phyloP scores from a whole-genome alignment of 257 asterid genomes.

The Rauvolfia tetraphylla region DNA sequence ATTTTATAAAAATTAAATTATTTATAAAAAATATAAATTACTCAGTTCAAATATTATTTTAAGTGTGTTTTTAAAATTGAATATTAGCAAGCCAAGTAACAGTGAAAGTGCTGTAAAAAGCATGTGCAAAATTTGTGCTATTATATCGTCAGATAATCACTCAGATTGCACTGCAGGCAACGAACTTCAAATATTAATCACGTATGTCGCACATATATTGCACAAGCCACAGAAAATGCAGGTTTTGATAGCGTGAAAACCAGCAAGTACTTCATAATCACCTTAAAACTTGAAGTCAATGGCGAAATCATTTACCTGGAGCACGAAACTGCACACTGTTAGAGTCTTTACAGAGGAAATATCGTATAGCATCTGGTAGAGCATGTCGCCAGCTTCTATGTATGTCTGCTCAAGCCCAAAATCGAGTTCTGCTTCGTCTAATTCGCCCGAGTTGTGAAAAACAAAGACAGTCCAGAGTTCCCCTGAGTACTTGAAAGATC shows the following conservation, averaged over 20 bases:
- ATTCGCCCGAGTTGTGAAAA: background rate
- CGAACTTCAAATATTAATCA: too few relatives aligned
- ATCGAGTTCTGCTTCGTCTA: constrained; percentile 27
- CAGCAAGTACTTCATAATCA: too few relatives aligned
- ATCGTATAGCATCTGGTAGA: background rate
- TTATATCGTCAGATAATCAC: background rate
- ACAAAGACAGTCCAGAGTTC: background rate
- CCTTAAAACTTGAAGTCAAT: background rate
- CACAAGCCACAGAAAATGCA: too few relatives aligned
- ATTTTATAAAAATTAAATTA: too few relatives aligned
- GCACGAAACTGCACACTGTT: constrained; percentile 30
- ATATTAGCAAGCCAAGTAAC: background rate
- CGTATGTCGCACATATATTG: too few relatives aligned
- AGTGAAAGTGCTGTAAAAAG: background rate
- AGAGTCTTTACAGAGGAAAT: constrained; percentile 15
- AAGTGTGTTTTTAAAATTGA: too few relatives aligned
- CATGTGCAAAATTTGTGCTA: background rate
- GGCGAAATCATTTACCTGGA: constrained; percentile 21
- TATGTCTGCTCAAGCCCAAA: constrained; percentile 12
- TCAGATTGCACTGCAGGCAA: too few relatives aligned
- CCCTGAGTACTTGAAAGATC: constrained; percentile 28
- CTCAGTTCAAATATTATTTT: too few relatives aligned
- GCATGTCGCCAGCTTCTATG: constrained; percentile 8
- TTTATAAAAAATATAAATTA: too few relatives aligned
- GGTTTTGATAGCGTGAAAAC: too few relatives aligned